These are phyloP conservation scores for Kockovaella imperatae DNA, from an alignment of 768 basidiomycete genomes.

Conservation along the genomic window DNA sequence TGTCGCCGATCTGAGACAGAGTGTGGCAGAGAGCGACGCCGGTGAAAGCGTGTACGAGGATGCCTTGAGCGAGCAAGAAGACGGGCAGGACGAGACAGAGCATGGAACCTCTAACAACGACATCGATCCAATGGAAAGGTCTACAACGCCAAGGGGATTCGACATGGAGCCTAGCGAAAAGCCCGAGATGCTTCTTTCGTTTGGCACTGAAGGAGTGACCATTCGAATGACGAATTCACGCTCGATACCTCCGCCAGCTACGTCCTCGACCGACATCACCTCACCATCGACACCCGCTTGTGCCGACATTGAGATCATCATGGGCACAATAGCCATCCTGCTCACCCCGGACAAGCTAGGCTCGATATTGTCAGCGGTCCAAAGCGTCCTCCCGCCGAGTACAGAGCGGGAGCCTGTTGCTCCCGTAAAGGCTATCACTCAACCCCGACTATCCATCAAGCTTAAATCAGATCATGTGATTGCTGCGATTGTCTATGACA, in stretches of 20 bases:
- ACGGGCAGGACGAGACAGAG: background rate
- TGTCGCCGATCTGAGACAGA: constrained; percentile 44
- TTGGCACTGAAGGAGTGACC: constrained; percentile 58
- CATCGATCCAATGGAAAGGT: background rate
- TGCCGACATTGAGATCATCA: background rate
- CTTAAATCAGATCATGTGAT: too few species aligned
- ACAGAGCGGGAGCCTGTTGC: too few species aligned
- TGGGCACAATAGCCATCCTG: constrained; percentile 10
- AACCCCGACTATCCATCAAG: too few species aligned
- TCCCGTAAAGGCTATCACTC: too few species aligned
- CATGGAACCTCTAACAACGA: background rate
- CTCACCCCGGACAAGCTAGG: too few species aligned
- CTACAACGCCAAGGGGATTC: constrained; percentile 8
- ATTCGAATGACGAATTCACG: constrained; percentile 53
- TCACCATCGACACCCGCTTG: background rate
- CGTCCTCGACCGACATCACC: background rate
- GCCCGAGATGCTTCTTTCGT: constrained; percentile 50
- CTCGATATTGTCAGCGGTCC: constrained; percentile 5
- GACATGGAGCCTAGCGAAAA: background rate
- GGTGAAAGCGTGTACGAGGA: constrained; percentile 19
- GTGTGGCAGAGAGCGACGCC: constrained; percentile 16
- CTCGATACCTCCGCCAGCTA: background rate
- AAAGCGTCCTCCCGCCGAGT: too few species aligned
- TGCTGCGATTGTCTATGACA: too few species aligned
- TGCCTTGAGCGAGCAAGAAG: constrained; percentile 7